Evolutionary conservation across 2,329 filamentous ascomycete genomes (phyloP).

Genomic region (Lachnellula willkommii): DNA sequence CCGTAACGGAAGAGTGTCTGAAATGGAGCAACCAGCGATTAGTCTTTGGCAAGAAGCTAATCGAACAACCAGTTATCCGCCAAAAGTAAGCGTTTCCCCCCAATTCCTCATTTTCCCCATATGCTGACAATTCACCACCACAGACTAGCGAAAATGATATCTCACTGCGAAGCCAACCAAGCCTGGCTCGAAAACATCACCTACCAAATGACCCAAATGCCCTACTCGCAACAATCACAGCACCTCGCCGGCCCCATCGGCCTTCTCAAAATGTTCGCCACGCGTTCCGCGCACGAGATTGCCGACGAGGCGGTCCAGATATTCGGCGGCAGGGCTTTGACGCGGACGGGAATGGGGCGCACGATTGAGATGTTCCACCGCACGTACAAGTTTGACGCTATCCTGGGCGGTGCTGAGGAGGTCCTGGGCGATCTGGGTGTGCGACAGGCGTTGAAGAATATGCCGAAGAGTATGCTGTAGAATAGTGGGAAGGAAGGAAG

Average conservation of each 20-base stretch:
- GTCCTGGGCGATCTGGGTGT: conserved; percentile 77
- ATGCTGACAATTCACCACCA: conserved; percentile 6
- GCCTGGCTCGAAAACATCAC: conserved; percentile 80
- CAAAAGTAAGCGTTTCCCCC: conserved; percentile 55
- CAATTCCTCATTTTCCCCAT: background rate
- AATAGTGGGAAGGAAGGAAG: background rate
- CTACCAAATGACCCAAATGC: conserved; percentile 84
- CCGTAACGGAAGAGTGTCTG: conserved; percentile 74
- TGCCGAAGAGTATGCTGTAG: conserved; percentile 79
- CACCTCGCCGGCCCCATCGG: conserved; percentile 76
- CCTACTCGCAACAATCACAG: conserved; percentile 68
- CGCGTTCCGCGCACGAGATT: conserved; percentile 73
- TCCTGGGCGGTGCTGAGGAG: conserved; percentile 77
- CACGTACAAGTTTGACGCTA: conserved; percentile 69
- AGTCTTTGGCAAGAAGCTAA: conserved; percentile 76
- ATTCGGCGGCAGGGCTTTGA: conserved; percentile 76
- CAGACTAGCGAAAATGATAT: conserved; percentile 80
- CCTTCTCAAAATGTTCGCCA: conserved; percentile 73
- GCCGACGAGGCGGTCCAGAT: conserved; percentile 82
- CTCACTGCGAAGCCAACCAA: conserved; percentile 74
- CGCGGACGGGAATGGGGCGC: conserved; percentile 76
- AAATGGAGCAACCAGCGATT: conserved; percentile 86
- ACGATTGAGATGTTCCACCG: conserved; percentile 80
- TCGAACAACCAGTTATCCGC: conserved; percentile 76
- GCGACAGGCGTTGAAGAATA: conserved; percentile 74